These are phyloP conservation scores for Aphanomyces invadans DNA, from an alignment of 352 stramenopile species.

Conservation along the genomic window DNA sequence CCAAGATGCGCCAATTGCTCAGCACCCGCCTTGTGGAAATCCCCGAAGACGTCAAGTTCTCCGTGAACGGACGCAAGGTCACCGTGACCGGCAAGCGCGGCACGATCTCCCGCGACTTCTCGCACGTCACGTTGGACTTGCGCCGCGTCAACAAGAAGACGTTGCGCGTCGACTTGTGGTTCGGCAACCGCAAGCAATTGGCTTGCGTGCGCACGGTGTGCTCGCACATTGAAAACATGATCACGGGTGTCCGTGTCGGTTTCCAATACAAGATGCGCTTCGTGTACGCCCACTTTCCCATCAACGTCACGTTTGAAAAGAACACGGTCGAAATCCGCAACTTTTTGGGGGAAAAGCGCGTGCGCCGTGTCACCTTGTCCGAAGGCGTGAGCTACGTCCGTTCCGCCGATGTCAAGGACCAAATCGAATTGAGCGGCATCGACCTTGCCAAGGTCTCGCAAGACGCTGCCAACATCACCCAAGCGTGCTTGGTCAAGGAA, in stretches of 20 bases:
- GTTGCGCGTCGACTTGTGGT: slow-evolving; percentile 97
- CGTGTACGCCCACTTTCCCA: slow-evolving; percentile 99
- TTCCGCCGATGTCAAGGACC: slow-evolving; percentile 97
- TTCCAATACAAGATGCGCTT: slow-evolving; percentile 99
- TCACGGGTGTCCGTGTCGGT: slow-evolving; percentile 95
- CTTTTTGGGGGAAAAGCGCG: slow-evolving; percentile 99
- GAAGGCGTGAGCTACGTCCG: slow-evolving; percentile 93
- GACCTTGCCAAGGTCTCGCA: slow-evolving; percentile 96
- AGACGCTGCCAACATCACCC: slow-evolving; percentile 79
- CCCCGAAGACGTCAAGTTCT: slow-evolving; percentile 90
- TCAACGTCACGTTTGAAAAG: slow-evolving; percentile 96
- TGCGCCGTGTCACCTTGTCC: slow-evolving; percentile 91
- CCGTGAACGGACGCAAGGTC: slow-evolving; percentile 92
- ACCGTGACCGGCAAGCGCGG: slow-evolving; percentile 95
- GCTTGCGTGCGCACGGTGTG: slow-evolving; percentile 96
- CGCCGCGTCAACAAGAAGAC: slow-evolving; percentile 84
- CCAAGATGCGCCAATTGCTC: slow-evolving; percentile 85
- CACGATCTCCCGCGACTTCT: slow-evolving; percentile 93
- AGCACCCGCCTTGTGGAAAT: slow-evolving; percentile 91
- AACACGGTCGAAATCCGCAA: slow-evolving; percentile 97
- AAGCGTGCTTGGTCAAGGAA: slow-evolving; percentile 74
- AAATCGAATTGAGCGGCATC: slow-evolving; percentile 98
- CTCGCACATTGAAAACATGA: slow-evolving; percentile 99
- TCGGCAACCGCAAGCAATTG: slow-evolving; percentile 98
- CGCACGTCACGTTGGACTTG: slow-evolving; percentile 96